These are phyloP conservation scores for Macrolepiota dolichaula DNA, from an alignment of 768 basidiomycete genomes.

Conservation along the genomic window DNA sequence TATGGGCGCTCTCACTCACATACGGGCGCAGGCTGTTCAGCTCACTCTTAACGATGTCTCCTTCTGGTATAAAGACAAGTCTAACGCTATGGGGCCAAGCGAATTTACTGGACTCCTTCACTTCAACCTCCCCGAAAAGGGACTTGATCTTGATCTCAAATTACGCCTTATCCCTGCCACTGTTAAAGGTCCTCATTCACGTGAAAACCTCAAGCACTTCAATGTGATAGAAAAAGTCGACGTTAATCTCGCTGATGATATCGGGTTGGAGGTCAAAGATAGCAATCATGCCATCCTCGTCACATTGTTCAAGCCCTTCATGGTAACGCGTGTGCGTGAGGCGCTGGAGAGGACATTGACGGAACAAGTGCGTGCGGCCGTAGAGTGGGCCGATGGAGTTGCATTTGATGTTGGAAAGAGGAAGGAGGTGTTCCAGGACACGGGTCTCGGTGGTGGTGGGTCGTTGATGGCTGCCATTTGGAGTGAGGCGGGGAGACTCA, in stretches of 20 bases:
- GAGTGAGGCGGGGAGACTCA: constrained; percentile 66
- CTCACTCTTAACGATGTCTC: constrained; percentile 62
- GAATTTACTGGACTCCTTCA: constrained; percentile 62
- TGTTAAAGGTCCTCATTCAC: constrained; percentile 33
- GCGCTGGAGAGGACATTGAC: constrained; percentile 57
- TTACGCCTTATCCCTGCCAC: constrained; percentile 63
- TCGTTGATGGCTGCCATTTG: constrained; percentile 58
- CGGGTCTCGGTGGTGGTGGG: constrained; percentile 48
- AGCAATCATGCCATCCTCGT: constrained; percentile 64
- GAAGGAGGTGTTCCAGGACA: constrained; percentile 62
- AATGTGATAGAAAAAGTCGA: constrained; percentile 53
- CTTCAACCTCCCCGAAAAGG: constrained; percentile 61
- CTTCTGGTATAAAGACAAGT: constrained; percentile 71
- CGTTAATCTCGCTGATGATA: constrained; percentile 54
- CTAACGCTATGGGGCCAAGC: constrained; percentile 45
- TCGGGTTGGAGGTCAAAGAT: constrained; percentile 51
- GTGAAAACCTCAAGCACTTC: constrained; percentile 45
- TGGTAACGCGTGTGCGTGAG: constrained; percentile 53
- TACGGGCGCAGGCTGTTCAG: constrained; percentile 63
- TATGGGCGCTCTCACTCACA: constrained; percentile 62
- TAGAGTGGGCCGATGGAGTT: constrained; percentile 54
- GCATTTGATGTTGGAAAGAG: constrained; percentile 58
- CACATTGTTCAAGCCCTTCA: constrained; percentile 60
- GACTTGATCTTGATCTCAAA: constrained; percentile 66
- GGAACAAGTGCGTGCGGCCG: constrained; percentile 46